Evolutionary conservation across 345 rosid species (phyloP).

Genomic region (Sonneratia alba): DNA sequence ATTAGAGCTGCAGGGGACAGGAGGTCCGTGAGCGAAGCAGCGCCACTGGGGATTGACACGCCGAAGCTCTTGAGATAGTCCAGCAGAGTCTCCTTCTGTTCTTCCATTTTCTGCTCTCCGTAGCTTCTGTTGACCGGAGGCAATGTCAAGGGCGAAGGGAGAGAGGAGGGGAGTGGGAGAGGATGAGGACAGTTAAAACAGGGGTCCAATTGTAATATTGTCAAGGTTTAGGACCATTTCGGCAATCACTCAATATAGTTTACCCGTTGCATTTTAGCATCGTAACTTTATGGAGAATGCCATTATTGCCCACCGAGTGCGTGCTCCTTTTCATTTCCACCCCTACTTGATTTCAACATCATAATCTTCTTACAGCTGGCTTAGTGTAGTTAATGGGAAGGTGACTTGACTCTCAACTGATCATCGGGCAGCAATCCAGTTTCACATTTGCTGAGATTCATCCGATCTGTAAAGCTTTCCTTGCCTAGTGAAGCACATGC

Average conservation of each 20-base stretch:
- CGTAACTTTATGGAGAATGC: not conserved
- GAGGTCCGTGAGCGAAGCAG: constrained; percentile 30
- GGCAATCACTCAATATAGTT: not conserved
- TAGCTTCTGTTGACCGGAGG: not conserved
- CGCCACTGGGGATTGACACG: constrained; percentile 36
- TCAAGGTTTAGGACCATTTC: not conserved
- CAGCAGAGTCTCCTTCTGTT: constrained; percentile 26
- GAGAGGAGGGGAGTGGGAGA: not conserved
- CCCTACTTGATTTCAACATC: not conserved
- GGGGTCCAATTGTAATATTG: not conserved
- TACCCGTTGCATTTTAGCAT: not conserved
- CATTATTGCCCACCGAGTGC: not conserved
- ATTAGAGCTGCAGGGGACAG: constrained; percentile 26
- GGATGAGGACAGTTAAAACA: not conserved
- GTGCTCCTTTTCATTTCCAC: not conserved
- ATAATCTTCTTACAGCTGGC: not conserved
- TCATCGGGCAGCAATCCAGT: not conserved
- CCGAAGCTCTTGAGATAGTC: constrained; percentile 37
- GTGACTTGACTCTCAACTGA: not conserved
- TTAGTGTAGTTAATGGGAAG: not conserved
- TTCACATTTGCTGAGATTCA: not conserved
- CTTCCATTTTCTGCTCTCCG: constrained; percentile 27
- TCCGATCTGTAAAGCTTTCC: not conserved
- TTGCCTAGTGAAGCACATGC: not conserved
- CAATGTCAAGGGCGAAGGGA: not conserved